Percentiles rank a stretch among this genome's conserved stretches.
These are phyloP conservation scores for Backusella australiensis DNA, from an alignment of 192 early-diverging fungal species.

Conservation along the genomic window DNA sequence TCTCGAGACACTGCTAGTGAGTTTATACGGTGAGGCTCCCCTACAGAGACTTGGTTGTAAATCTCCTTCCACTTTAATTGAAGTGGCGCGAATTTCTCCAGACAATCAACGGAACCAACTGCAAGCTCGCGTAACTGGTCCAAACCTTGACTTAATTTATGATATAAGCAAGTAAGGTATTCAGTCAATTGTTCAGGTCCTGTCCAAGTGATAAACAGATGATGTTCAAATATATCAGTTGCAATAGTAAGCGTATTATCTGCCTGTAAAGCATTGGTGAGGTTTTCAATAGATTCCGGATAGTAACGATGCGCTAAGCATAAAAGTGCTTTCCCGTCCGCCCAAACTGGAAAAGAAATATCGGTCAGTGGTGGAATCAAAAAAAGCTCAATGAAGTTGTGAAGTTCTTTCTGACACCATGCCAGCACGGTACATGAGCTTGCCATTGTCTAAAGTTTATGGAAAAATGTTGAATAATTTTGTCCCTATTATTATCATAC, in stretches of 20 bases:
- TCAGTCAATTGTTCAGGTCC: not conserved
- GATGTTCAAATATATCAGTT: conserved; percentile 3
- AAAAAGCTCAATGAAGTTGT: conserved; percentile 8
- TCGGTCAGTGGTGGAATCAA: conserved; percentile 11
- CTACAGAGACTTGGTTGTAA: not conserved
- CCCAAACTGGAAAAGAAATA: conserved; percentile 5
- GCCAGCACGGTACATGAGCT: conserved; percentile 16
- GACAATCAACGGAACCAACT: conserved; percentile 1
- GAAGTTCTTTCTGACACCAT: conserved; percentile 15
- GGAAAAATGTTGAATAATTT: not conserved
- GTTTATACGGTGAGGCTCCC: not conserved
- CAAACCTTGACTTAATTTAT: not conserved
- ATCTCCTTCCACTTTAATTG: conserved; percentile 2
- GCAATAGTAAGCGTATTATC: not conserved
- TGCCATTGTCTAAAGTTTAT: not conserved
- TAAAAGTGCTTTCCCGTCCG: conserved; percentile 5
- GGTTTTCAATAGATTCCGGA: conserved; percentile 7
- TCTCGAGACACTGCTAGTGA: conserved; percentile 4
- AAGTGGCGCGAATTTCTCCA: conserved; percentile 5
- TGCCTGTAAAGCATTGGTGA: not conserved
- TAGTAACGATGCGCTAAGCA: conserved; percentile 14
- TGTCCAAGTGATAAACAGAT: not conserved
- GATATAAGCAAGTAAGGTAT: not conserved
- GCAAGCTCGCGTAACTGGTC: conserved; percentile 2
- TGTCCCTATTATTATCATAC: not conserved